A percentile compares a stretch with the other conserved stretches of the same genome.
Conservation (phyloP, 1,139 yeast genomes). For the Lodderomyces jiufengensis region DNA sequence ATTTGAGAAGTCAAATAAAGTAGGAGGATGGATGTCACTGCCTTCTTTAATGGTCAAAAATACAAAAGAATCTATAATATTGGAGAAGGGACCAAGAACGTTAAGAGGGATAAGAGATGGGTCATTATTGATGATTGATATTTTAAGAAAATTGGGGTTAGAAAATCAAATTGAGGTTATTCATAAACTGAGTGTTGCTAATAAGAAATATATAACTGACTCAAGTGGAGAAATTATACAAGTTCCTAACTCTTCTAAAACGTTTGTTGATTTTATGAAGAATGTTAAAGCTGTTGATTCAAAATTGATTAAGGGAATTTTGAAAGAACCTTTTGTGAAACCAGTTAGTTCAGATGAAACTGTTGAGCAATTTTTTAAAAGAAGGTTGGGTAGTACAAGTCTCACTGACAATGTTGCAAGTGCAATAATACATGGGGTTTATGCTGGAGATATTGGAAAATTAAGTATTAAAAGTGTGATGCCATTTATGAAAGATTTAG, state of each 20-base stretch:
- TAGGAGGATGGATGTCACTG: constrained; percentile 83
- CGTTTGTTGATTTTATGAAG: constrained; percentile 38
- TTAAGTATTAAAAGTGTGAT: constrained; percentile 64
- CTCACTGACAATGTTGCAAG: constrained; percentile 67
- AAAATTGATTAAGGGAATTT: constrained; percentile 27
- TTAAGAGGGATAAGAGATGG: constrained; percentile 69
- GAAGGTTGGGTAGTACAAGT: constrained; percentile 62
- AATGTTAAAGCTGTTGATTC: constrained; percentile 15
- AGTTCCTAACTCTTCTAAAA: constrained; percentile 46
- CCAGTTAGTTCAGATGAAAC: constrained; percentile 55
- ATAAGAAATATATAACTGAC: constrained; percentile 56
- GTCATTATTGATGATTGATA: constrained; percentile 57
- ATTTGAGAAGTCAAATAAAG: constrained; percentile 49
- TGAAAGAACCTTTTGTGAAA: constrained; percentile 42
- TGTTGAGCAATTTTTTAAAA: constrained; percentile 58
- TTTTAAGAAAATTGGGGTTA: constrained; percentile 42
- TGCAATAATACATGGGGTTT: constrained; percentile 85
- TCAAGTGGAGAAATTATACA: constrained; percentile 39
- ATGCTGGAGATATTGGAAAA: constrained; percentile 75
- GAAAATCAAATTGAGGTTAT: constrained; percentile 48
- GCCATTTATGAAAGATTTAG: constrained; percentile 51
- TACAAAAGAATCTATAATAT: constrained; percentile 19
- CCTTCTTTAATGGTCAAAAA: constrained; percentile 7
- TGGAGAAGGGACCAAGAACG: constrained; percentile 78
- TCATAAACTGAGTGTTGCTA: constrained; percentile 48